Percentiles rank a stretch among this genome's conserved stretches.
phyloP scores from a whole-genome alignment of 495 filamentous ascomycete genomes.

The Aspergillus indologenus region DNA sequence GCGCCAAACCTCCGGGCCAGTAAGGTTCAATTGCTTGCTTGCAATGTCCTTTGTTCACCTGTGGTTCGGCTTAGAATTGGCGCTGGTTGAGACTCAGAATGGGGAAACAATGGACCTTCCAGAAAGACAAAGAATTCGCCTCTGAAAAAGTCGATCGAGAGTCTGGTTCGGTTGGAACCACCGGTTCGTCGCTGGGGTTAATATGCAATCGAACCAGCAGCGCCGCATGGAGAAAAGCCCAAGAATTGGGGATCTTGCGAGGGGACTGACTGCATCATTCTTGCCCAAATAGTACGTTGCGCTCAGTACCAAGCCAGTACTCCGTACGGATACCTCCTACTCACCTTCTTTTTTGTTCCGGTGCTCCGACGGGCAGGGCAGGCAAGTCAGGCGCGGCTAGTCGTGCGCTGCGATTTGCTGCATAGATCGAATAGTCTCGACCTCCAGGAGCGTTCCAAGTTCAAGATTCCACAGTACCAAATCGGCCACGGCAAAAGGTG shows the following conservation, averaged over 20 bases:
- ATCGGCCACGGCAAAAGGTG: background rate
- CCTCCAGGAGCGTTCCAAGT: too few species aligned
- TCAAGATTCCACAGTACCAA: background rate
- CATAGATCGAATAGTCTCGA: background rate
- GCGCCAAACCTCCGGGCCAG: background rate
- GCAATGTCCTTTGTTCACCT: background rate
- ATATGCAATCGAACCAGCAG: background rate
- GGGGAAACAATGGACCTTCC: background rate
- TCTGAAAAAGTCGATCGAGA: background rate
- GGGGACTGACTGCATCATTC: too few species aligned
- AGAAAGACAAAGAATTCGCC: background rate
- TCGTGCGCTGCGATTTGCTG: conserved; percentile 4
- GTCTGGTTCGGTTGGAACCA: background rate
- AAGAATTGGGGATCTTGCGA: background rate
- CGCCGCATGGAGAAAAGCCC: background rate
- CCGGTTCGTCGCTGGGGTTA: background rate
- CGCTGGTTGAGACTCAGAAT: background rate
- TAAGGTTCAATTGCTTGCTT: background rate
- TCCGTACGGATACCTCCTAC: too few species aligned
- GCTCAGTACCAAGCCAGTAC: background rate
- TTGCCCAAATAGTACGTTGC: too few species aligned
- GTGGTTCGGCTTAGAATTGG: background rate
- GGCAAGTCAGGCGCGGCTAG: conserved; percentile 8
- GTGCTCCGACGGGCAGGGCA: conserved; percentile 2
- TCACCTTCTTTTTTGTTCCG: background rate